Evolutionary conservation across 1,284 basidiomycete species (phyloP).

Genomic region (Cystobasidium pallidum): DNA sequence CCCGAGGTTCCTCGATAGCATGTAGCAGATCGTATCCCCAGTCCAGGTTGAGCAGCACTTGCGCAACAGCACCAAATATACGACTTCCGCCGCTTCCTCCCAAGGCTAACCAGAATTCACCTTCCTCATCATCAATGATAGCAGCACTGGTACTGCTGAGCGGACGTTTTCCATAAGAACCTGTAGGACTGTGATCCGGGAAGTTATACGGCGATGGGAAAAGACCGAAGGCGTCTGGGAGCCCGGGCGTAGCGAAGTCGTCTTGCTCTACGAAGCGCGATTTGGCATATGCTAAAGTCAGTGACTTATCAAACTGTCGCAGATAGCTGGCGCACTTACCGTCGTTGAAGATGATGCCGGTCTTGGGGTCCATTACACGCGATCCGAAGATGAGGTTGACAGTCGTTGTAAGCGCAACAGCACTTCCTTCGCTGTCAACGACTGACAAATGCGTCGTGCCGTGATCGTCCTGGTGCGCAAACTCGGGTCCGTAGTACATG

Average conservation of each 20-base stretch:
- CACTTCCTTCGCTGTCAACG: constrained; percentile 81
- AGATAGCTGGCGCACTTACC: constrained; percentile 53
- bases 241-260: constrained; percentile 82
- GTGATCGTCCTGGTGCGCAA: constrained; percentile 74
- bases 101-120: constrained; percentile 70
- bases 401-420: constrained; percentile 80
- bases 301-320: no score
- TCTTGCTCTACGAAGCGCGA: constrained; percentile 63
- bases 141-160: constrained; percentile 80
- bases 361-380: constrained; percentile 76
- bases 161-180: constrained; percentile 67
- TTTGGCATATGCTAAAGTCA: neutral
- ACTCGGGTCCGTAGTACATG: constrained; percentile 81
- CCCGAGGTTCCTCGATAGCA: constrained; percentile 81
- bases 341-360: constrained; percentile 86
- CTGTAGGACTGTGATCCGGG: constrained; percentile 62
- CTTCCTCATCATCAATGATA: constrained; percentile 74
- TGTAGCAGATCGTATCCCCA: constrained; percentile 77
- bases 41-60: constrained; percentile 78
- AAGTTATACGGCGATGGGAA: constrained; percentile 66
- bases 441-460: constrained; percentile 86
- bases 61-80: constrained; percentile 79
- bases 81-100: constrained; percentile 86
- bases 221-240: constrained; percentile 79
- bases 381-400: constrained; percentile 88